Conservation (phyloP, 148 eudicot species). For the Diospyros kaki region DNA sequence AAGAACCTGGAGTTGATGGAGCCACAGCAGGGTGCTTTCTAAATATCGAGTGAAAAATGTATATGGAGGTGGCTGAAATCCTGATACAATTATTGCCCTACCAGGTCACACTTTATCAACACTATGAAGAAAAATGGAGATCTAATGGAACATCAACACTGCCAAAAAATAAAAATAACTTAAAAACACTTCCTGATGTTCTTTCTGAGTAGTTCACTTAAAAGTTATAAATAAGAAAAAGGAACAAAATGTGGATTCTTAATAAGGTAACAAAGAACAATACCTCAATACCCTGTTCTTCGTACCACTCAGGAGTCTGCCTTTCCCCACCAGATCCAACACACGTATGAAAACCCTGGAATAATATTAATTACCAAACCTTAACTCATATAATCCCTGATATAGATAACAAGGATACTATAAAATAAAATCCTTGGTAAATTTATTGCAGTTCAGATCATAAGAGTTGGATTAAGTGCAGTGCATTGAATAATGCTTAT, state of each 20-base stretch:
- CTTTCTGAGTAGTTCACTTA: neutral
- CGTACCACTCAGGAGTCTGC: conserved; percentile 98
- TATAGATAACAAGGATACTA: neutral
- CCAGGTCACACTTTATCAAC: too few relatives aligned
- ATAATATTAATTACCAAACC: conserved; percentile 10
- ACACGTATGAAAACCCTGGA: conserved; percentile 95
- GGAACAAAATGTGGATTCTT: neutral
- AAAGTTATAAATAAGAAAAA: neutral
- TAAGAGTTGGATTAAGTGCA: neutral
- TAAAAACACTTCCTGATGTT: too few relatives aligned
- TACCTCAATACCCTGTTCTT: conserved; percentile 98
- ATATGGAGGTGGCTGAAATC: neutral
- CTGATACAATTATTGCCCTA: neutral
- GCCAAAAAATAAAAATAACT: too few relatives aligned
- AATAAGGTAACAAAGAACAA: conserved; percentile 6
- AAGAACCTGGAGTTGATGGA: neutral
- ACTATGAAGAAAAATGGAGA: neutral
- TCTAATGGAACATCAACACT: neutral
- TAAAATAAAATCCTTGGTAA: neutral
- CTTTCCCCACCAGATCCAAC: conserved; percentile 99
- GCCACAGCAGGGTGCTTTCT: neutral
- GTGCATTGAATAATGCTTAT: neutral
- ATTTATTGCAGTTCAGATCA: neutral
- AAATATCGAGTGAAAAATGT: neutral
- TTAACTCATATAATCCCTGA: neutral